Conservation (phyloP, 352 stramenopile species). For the Plasmopara muralis region DNA sequence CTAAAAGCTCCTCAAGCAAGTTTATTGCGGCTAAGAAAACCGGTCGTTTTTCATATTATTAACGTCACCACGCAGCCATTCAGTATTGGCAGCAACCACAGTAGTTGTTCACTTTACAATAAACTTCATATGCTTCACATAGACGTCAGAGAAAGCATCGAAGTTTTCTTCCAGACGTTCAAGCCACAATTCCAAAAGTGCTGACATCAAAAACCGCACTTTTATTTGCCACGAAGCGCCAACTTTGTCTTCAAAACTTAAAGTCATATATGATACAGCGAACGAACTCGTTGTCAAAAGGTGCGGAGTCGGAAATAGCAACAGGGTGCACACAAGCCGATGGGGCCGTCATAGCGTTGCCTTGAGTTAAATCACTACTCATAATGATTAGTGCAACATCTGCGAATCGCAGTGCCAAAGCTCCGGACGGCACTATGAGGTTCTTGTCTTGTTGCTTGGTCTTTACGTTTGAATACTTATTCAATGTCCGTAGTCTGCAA, state of each 20-base stretch:
- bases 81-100: conserved; percentile 44
- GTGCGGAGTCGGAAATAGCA: conserved; percentile 42
- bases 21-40: conserved; percentile 32
- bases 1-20: conserved; percentile 50
- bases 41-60: conserved; percentile 20
- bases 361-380: conserved; percentile 6
- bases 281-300: conserved; percentile 32
- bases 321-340: conserved; percentile 29
- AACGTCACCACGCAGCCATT: conserved; percentile 13
- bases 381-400: conserved; percentile 67
- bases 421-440: conserved; percentile 34
- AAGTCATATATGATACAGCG: conserved; percentile 10
- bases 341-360: neutral
- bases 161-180: conserved; percentile 52
- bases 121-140: conserved; percentile 68
- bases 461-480: conserved; percentile 2
- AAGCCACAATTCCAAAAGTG: conserved; percentile 70
- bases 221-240: conserved; percentile 67
- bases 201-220: conserved; percentile 42
- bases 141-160: conserved; percentile 51
- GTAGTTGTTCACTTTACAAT: conserved; percentile 64
- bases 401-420: conserved; percentile 48
- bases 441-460: conserved; percentile 36
- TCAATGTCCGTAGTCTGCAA: conserved; percentile 25
- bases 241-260: conserved; percentile 12